phyloP scores from a whole-genome alignment of 345 rosid genomes.

The Euphorbia tirucalli region DNA sequence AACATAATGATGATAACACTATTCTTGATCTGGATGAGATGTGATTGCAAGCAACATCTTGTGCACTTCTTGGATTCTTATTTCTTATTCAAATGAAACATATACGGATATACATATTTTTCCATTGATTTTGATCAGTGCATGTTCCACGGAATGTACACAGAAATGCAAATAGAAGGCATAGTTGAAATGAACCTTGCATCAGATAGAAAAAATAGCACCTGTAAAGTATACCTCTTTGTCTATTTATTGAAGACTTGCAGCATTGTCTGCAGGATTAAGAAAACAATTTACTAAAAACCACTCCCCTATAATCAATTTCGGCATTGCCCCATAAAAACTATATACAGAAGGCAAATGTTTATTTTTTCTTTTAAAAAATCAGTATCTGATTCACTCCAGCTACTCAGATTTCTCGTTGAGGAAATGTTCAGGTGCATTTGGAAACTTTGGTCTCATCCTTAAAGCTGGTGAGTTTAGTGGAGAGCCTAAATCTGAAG shows the following conservation, averaged over 20 bases:
- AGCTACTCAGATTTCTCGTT: constrained; percentile 49
- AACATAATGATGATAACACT: neutral
- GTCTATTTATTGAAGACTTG: neutral
- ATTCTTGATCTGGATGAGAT: neutral
- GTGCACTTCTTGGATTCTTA: no score
- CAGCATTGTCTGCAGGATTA: neutral
- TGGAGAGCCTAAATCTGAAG: constrained; percentile 25
- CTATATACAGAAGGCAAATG: constrained; percentile 27
- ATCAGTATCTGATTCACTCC: constrained; percentile 61
- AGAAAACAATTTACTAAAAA: constrained; percentile 23
- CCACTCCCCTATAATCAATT: neutral
- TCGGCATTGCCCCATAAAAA: neutral
- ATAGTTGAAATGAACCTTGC: neutral
- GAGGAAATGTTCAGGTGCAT: constrained; percentile 63
- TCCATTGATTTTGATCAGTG: neutral
- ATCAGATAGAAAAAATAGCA: neutral
- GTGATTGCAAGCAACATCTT: neutral
- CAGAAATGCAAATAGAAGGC: neutral
- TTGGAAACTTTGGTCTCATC: constrained; percentile 52
- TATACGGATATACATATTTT: neutral
- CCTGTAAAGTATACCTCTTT: neutral
- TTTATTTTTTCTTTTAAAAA: constrained; percentile 27
- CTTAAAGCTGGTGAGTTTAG: constrained; percentile 33
- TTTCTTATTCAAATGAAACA: no score
- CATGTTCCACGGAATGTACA: neutral